phyloP scores from a whole-genome alignment of 1,284 basidiomycete species.

The Cerrena zonata region DNA sequence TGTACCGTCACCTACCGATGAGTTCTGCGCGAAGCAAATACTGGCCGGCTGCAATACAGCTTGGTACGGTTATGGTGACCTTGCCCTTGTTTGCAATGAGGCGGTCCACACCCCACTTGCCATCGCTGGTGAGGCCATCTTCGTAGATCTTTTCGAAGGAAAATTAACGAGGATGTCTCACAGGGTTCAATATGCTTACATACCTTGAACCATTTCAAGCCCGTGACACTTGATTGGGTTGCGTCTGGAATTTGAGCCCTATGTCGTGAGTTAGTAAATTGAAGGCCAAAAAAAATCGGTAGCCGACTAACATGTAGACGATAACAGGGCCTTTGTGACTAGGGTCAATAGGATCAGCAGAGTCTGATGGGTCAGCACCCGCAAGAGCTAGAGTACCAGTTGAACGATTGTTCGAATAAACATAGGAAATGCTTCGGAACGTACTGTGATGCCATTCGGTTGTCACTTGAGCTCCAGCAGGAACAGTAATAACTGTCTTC shows the following conservation, averaged over 20 bases:
- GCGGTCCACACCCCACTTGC: slow-evolving; percentile 43
- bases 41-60: slow-evolving; percentile 43
- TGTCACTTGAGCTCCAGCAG: slow-evolving; percentile 46
- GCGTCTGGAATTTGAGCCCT: slow-evolving; percentile 44
- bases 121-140: slow-evolving; percentile 35
- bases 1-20: slow-evolving; percentile 44
- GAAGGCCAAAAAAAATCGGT: no score
- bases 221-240: slow-evolving; percentile 41
- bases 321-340: slow-evolving; percentile 51
- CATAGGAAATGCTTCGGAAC: not conserved
- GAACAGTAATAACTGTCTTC: slow-evolving; percentile 41
- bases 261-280: no score
- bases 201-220: slow-evolving; percentile 53
- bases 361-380: slow-evolving; percentile 39
- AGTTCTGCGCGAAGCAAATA: slow-evolving; percentile 50
- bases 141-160: slow-evolving; percentile 31
- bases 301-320: slow-evolving; percentile 50
- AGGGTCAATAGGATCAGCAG: slow-evolving; percentile 47
- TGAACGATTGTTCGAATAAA: not conserved
- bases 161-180: not conserved
- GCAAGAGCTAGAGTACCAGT: slow-evolving; percentile 25
- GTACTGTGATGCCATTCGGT: slow-evolving; percentile 48
- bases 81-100: slow-evolving; percentile 50
- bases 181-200: slow-evolving; percentile 8
- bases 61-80: slow-evolving; percentile 46